These are phyloP conservation scores for Leishmania major DNA, from an alignment of 208 protist genomes.

Conservation along the genomic window DNA sequence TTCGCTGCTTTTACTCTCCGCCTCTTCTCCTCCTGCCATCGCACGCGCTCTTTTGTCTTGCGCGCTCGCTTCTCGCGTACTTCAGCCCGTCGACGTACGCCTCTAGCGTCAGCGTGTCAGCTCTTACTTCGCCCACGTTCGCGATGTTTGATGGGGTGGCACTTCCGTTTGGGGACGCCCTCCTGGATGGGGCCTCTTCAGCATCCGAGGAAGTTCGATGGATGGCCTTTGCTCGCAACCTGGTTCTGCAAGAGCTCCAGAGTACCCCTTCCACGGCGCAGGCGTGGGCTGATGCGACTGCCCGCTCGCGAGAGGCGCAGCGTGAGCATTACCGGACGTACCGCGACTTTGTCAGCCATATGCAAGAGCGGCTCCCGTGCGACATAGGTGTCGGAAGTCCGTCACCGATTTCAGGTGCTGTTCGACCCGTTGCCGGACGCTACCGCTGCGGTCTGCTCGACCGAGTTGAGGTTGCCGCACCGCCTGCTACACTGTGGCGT, in stretches of 20 bases:
- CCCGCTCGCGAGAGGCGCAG: not conserved
- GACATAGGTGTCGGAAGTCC: not conserved
- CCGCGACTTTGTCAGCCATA: not conserved
- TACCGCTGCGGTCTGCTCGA: constrained; percentile 4
- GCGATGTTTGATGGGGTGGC: constrained; percentile 13
- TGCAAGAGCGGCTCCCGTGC: not conserved
- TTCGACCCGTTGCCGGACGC: not conserved
- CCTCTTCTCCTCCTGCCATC: not conserved
- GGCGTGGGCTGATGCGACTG: constrained; percentile 1
- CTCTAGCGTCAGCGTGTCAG: not conserved
- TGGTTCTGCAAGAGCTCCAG: constrained; percentile 16
- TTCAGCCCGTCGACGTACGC: too few species aligned
- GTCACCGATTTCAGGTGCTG: constrained; percentile 20
- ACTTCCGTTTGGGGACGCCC: constrained; percentile 16
- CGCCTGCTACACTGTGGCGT: constrained; percentile 5
- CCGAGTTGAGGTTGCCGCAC: constrained; percentile 11
- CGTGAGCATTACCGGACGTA: not conserved
- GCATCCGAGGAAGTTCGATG: constrained; percentile 2
- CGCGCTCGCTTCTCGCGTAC: not conserved
- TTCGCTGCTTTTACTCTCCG: not conserved
- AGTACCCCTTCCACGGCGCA: not conserved
- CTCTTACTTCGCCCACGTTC: not conserved
- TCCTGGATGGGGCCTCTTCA: not conserved
- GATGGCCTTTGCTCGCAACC: constrained; percentile 13
- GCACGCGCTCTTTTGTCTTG: not conserved